Conservation (phyloP, 1,284 basidiomycete genomes). For the Cryptococcus sp. region DNA sequence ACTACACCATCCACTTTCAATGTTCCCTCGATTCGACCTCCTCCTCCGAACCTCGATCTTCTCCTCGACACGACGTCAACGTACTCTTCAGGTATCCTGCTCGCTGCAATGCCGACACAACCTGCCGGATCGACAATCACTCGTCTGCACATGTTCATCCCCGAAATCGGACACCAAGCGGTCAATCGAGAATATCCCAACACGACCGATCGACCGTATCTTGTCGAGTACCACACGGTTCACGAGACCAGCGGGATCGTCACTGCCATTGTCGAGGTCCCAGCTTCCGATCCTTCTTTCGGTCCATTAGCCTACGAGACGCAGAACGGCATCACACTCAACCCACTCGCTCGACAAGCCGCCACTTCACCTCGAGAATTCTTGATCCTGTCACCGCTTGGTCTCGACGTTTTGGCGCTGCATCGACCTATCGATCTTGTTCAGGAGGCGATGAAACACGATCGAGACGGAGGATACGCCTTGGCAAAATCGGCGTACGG, state of each 20-base stretch:
- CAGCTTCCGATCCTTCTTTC: conserved; percentile 27
- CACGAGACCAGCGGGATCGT: conserved; percentile 70
- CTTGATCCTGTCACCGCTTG: conserved; percentile 36
- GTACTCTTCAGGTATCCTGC: conserved; percentile 38
- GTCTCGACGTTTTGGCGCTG: conserved; percentile 27
- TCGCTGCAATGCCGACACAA: conserved; percentile 14
- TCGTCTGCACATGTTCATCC: conserved; percentile 25
- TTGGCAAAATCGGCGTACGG: neutral
- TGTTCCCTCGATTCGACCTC: too few relatives aligned
- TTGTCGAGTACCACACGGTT: conserved; percentile 29
- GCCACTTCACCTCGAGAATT: conserved; percentile 28
- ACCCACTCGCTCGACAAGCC: conserved; percentile 29
- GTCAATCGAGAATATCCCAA: conserved; percentile 10
- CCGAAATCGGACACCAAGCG: conserved; percentile 20
- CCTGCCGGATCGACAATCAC: conserved; percentile 18
- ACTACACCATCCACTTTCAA: too few relatives aligned
- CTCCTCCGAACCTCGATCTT: too few relatives aligned
- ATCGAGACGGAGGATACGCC: conserved; percentile 27
- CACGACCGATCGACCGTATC: conserved; percentile 16
- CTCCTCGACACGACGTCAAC: too few relatives aligned
- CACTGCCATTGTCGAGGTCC: conserved; percentile 61
- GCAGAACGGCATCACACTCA: conserved; percentile 24
- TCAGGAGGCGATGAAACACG: conserved; percentile 27
- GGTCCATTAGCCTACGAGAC: conserved; percentile 10
- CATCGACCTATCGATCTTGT: conserved; percentile 40